Evolutionary conservation across 495 filamentous ascomycete genomes (phyloP), one percentile per base, ranked within the genome.

Genomic region (Xylaria bambusicola): DNA sequence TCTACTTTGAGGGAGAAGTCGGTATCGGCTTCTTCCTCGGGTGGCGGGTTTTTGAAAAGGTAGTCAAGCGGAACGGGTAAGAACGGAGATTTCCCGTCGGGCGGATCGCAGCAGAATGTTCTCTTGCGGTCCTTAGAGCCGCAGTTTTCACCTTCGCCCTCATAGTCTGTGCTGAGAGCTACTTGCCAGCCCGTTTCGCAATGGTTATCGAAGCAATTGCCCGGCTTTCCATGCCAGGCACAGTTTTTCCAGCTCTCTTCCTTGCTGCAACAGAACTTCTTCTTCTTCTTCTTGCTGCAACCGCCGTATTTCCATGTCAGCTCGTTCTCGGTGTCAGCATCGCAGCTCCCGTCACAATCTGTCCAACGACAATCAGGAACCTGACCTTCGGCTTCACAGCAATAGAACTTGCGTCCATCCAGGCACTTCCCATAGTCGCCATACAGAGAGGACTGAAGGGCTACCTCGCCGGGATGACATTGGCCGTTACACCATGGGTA

Each of bases 51-150:
- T 6, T 46, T 17, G 46, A 77, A 75, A 6, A 75, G 63, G 20
- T 73, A 58, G 12, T 73, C 69, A 9, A 75, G 56, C 2, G 66
- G 55, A 2, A 76, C 71, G 4, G 72, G 72, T 1, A 72, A 49
- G 55, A 73, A 74, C 0, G 56, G 60, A 1, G 56, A 46, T 13
- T 66, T 6, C 0, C 33, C 66, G 23, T 56, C 6, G 1, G 29
- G 0, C 0, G 58, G 58, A 6, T 48, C 40, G 51, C 71, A 73
- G 56, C 71, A 73, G 57, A 71, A 73, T 6, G 58, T 55, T 20
- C 70, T 12, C 4, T 29, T 17, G 38, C 61, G 21, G 1, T 66
- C 52, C 17, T 58, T 59, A 13, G 31, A 27, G 47, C 9, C 33
- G 56, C 59, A 64, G 24, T 8, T 20, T 5, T 63, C 51, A 10